Percentiles rank a stretch among this genome's conserved stretches.
phyloP scores from a whole-genome alignment of 331 rosid genomes.

The Acacia concinna region DNA sequence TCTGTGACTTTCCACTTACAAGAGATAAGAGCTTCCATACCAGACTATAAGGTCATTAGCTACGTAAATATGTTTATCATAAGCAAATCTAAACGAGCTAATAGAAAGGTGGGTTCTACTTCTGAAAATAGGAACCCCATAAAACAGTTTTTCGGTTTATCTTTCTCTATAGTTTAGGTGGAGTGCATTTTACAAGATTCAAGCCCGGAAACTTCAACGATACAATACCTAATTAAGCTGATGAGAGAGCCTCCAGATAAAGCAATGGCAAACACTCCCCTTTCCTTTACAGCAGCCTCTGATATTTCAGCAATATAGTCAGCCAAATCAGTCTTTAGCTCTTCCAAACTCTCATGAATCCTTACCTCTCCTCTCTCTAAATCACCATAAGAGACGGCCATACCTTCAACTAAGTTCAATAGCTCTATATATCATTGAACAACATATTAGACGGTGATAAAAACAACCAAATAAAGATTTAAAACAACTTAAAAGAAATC shows the following conservation, averaged over 20 bases:
- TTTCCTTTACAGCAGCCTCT: constrained; percentile 85
- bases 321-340: constrained; percentile 83
- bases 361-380: constrained; percentile 59
- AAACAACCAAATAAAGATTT: not conserved
- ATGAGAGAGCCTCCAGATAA: constrained; percentile 99
- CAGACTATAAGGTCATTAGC: too few species aligned
- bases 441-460: not conserved
- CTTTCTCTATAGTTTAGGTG: too few species aligned
- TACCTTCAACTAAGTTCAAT: constrained; percentile 17
- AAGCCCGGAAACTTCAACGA: constrained; percentile 6
- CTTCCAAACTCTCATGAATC: constrained; percentile 90
- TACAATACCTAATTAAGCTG: constrained; percentile 91
- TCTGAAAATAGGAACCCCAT: too few species aligned
- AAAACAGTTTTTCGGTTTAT: too few species aligned
- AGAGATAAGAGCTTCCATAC: too few species aligned
- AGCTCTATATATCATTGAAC: not conserved
- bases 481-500: not conserved
- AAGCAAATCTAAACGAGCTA: too few species aligned
- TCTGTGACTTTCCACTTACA: too few species aligned
- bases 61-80: too few species aligned
- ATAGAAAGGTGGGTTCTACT: too few species aligned
- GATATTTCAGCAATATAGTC: constrained; percentile 88
- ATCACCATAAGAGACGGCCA: constrained; percentile 62
- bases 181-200: not conserved
- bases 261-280: constrained; percentile 83